Evolutionary conservation across 768 basidiomycete species (phyloP).

Genomic region (Xerocomus spinulosus): DNA sequence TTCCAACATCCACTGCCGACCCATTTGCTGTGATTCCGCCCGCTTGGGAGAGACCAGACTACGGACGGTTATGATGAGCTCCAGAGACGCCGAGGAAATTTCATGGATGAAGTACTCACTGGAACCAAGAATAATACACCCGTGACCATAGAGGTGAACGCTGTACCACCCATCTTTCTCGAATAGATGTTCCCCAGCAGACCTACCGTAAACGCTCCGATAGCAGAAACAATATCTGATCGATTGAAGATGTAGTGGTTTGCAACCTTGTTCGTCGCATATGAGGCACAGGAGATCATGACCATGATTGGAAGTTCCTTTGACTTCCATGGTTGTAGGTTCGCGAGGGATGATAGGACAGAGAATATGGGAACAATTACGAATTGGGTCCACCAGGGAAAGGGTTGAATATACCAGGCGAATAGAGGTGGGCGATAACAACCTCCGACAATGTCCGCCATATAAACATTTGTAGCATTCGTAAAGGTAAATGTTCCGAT

Average conservation of each 20-base stretch:
- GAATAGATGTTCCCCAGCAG: constrained; percentile 79
- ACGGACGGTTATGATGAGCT: constrained; percentile 1
- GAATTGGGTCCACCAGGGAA: constrained; percentile 74
- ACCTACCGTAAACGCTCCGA: constrained; percentile 80
- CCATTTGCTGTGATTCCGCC: constrained; percentile 81
- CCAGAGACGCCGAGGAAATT: neutral
- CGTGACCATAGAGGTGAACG: constrained; percentile 88
- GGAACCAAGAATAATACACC: constrained; percentile 86
- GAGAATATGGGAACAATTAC: constrained; percentile 76
- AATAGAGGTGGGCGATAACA: constrained; percentile 65
- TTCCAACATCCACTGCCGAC: constrained; percentile 78
- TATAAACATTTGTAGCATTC: constrained; percentile 42
- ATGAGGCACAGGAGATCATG: constrained; percentile 73
- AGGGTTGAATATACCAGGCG: constrained; percentile 78
- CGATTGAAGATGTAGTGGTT: constrained; percentile 84
- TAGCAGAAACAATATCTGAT: constrained; percentile 78
- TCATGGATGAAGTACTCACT: constrained; percentile 41
- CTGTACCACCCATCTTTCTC: constrained; percentile 76
- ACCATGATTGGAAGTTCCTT: constrained; percentile 80
- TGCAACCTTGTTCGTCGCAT: constrained; percentile 75
- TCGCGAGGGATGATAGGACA: constrained; percentile 64
- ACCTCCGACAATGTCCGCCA: constrained; percentile 52
- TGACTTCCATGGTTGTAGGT: constrained; percentile 71
- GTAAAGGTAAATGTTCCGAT: constrained; percentile 65
- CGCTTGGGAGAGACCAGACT: constrained; percentile 84